Conservation (phyloP, 495 filamentous ascomycete genomes). For the Xeromyces bisporus region DNA sequence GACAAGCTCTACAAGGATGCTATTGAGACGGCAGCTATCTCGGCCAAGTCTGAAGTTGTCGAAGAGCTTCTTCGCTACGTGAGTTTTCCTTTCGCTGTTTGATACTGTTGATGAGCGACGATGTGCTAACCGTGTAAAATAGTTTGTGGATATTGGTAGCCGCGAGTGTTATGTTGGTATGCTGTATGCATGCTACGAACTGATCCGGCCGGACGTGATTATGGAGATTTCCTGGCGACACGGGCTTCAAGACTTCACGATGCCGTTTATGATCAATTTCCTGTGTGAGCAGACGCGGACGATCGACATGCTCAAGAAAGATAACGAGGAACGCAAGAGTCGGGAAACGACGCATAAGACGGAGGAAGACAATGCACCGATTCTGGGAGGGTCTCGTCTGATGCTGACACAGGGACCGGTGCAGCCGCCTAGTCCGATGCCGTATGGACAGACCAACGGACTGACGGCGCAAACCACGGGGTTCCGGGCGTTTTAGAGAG, state of each 20-base stretch:
- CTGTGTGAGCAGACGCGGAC: constrained; percentile 77
- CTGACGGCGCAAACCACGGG: constrained; percentile 69
- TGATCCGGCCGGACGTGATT: constrained; percentile 79
- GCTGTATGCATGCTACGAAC: constrained; percentile 97
- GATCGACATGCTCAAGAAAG: constrained; percentile 71
- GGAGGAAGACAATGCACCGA: constrained; percentile 83
- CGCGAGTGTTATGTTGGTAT: constrained; percentile 98
- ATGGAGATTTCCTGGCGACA: constrained; percentile 96
- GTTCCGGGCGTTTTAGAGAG: constrained; percentile 39
- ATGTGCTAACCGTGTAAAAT: too few species aligned
- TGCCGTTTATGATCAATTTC: constrained; percentile 99
- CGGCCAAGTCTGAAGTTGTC: constrained; percentile 74
- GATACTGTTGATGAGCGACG: constrained; percentile 13
- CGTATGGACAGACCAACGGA: constrained; percentile 60
- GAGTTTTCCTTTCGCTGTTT: constrained; percentile 26
- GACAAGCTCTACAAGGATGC: constrained; percentile 99
- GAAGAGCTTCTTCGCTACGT: constrained; percentile 94
- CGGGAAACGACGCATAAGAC: constrained; percentile 73
- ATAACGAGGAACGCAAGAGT: constrained; percentile 93
- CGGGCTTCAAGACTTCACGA: constrained; percentile 89
- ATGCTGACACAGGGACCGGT: constrained; percentile 94
- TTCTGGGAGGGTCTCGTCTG: constrained; percentile 76
- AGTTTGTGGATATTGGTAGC: constrained; percentile 99
- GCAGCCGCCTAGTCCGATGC: constrained; percentile 38
- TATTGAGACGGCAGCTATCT: constrained; percentile 96